Conservation (phyloP, 106 monocot species). For the Triglochin maritima region DNA sequence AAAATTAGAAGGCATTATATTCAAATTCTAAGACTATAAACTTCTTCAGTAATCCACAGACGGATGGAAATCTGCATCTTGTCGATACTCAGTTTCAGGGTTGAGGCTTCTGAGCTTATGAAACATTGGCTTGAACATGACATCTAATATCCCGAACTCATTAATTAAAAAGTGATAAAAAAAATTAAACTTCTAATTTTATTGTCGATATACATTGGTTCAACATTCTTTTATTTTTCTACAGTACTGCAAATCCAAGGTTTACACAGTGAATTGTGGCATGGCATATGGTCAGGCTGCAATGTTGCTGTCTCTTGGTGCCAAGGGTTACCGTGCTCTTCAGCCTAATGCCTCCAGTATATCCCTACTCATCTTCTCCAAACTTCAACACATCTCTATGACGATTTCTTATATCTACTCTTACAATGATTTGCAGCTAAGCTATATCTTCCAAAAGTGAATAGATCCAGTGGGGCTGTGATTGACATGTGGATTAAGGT, state of each 20-base stretch:
- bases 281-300: slow-evolving; percentile 98
- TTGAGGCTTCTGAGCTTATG: too few species aligned
- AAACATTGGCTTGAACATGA: too few species aligned
- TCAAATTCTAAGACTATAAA: too few species aligned
- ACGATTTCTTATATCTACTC: neutral
- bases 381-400: neutral
- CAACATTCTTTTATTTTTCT: slow-evolving; percentile 6
- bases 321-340: slow-evolving; percentile 77
- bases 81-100: too few species aligned
- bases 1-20: too few species aligned
- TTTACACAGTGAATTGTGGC: slow-evolving; percentile 86
- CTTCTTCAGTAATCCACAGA: too few species aligned
- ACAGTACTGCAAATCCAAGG: slow-evolving; percentile 83
- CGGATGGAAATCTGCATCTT: too few species aligned
- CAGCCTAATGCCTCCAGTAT: slow-evolving; percentile 85
- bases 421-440: slow-evolving; percentile 44
- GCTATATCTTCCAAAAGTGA: slow-evolving; percentile 80
- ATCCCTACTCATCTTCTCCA: neutral
- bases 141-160: too few species aligned
- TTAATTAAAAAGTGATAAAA: too few species aligned
- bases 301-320: slow-evolving; percentile 77
- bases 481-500: slow-evolving; percentile 99
- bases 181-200: too few species aligned
- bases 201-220: too few species aligned
- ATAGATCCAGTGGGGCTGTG: slow-evolving; percentile 80